Base-by-base conservation (phyloP, 495 filamentous ascomycete species). In the Rhypophila decipiens region DNA sequence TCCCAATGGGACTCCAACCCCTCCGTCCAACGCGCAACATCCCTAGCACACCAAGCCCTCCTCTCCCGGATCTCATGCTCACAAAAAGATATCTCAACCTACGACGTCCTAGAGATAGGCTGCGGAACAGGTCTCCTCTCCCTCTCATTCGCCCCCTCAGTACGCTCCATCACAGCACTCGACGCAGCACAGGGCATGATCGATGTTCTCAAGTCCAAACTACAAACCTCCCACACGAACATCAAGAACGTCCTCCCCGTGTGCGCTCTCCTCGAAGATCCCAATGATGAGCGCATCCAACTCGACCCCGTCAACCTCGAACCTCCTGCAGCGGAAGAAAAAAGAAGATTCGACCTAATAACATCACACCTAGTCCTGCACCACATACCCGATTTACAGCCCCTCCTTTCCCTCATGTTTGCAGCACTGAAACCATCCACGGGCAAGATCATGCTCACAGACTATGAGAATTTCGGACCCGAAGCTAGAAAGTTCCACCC, bases 71-170 rank as follows among this genome's bases (percentile, higher is more conserved):
- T 64, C 4, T 52, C 60, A 3, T 31, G 42, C 5, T 23, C 52
- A 18, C 8, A 38, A 5, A 29, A 39, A 13, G 23, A 27, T 5
- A 35, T 54, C 2, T 31, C 58, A 0, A 38, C 50, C 8, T 46
- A 60, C 38, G 56, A 77, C 44, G 67, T 79, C 13, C 69, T 80
- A 17, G 77, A 80, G 59, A 71, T 80, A 12, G 77, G 77, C 45
- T 78, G 76, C 53, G 76, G 77, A 18, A 80, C 77, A 10, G 77
- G 77, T 39, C 64, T 78, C 4, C 63, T 80, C 2, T 76, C 73
- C 2, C 65, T 75, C 13, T 58, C 52, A 3, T 59, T 79, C 21
- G 68, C 74, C 0, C 73, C 74, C 0, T 38, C 57, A 7, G 60
- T 64, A 3, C 60, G 58, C 36, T 63, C 60, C 22, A 54, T 78